Evolutionary conservation across 1,139 yeast species (phyloP), one percentile per base, ranked within the genome.

Genomic region (Pichia sp.): DNA sequence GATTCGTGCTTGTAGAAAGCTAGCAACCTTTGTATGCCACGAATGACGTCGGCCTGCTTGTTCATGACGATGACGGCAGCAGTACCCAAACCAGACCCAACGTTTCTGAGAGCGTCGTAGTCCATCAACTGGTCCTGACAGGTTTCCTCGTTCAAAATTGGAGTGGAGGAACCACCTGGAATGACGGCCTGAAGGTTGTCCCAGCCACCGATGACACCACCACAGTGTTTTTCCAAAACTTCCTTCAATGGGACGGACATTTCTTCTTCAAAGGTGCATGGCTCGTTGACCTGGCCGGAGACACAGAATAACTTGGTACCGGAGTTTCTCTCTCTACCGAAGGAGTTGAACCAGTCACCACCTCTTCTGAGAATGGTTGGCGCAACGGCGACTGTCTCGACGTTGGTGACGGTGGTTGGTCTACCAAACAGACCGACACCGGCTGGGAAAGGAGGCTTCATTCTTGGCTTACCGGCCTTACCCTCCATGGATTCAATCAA

Each of bases 361-460:
- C 96, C 96, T 72, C 96, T 81, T 73, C 96, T 84, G 70, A 87
- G 77, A 67, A 88, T 88, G 45, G 95, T 87, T 61, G 96, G 95
- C 10, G 95, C 87, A 51, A 88, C 96, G 8, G 95, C 82, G 49
- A 88, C 93, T 23, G 95, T 87, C 74, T 88, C 96, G 59, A 88
- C 96, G 68, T 88, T 88, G 61, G 96, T 84, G 55, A 88, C 96
- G 51, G 96, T 88, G 45, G 90, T 81, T 62, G 96, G 96, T 72
- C 96, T 82, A 67, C 96, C 96, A 65, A 87, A 88, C 56, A 88
- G 77, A 68, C 96, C 96, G 56, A 88, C 92, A 69, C 95, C 96
- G 49, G 95, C 96, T 46, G 96, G 96, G 81, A 88, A 88, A 64
- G 96, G 96, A 49, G 96, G 96, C 80, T 88, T 88, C 71, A 88